Evolutionary conservation across 306 rosid species (phyloP).

Genomic region (Quercus glauca): DNA sequence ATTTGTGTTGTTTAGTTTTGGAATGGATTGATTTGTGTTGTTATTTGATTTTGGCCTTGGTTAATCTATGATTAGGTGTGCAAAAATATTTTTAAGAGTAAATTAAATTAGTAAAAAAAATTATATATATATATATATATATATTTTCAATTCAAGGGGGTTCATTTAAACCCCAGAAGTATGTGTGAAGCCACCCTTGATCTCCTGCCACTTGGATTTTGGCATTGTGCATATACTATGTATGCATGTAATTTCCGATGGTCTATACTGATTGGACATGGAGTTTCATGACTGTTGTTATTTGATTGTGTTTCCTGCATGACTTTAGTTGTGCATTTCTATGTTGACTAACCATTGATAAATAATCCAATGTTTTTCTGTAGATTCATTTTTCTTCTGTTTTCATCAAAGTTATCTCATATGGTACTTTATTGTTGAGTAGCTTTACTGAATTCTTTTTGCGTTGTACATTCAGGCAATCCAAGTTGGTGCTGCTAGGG

Average conservation of each 20-base stretch:
- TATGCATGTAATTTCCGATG: neutral
- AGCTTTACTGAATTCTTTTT: conserved; percentile 13
- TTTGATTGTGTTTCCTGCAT: neutral
- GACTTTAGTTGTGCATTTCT: neutral
- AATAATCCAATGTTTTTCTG: conserved; percentile 1
- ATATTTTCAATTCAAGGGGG: too few species aligned
- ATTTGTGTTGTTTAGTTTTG: too few species aligned
- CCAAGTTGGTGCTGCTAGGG: conserved; percentile 78
- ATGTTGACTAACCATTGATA: neutral
- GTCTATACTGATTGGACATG: neutral
- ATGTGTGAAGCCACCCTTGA: neutral
- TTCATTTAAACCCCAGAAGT: too few species aligned
- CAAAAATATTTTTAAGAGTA: too few species aligned
- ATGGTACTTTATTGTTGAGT: conserved; percentile 16
- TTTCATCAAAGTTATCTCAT: conserved; percentile 8
- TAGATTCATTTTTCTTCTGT: neutral
- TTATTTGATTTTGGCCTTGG: too few species aligned
- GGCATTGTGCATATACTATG: neutral
- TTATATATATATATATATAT: too few species aligned
- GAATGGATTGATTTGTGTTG: too few species aligned
- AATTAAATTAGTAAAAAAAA: too few species aligned
- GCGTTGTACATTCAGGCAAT: conserved; percentile 55
- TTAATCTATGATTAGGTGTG: too few species aligned
- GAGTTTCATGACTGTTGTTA: neutral
- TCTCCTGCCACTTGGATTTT: neutral